phyloP scores from a whole-genome alignment of 345 rosid genomes.

The Orychophragmus violaceus region DNA sequence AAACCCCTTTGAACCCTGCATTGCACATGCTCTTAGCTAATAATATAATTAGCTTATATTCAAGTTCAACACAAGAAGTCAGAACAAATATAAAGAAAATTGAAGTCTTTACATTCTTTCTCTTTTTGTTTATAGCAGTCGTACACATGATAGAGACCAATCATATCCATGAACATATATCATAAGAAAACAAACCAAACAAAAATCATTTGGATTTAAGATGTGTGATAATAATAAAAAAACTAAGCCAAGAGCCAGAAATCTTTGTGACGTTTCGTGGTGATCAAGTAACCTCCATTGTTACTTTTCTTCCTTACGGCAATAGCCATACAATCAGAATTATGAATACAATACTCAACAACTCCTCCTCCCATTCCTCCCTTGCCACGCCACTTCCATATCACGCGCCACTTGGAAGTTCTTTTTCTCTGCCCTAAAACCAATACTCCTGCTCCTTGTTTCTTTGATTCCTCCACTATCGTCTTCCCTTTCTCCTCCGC shows the following conservation, averaged over 20 bases:
- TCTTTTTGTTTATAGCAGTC: not conserved
- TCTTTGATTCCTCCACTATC: slow-evolving; percentile 83
- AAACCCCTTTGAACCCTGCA: too few relatives aligned
- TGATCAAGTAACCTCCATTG: slow-evolving; percentile 92
- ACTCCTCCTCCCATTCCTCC: slow-evolving; percentile 34
- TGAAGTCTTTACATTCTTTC: slow-evolving; percentile 4
- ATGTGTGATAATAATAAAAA: not conserved
- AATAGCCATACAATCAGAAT: slow-evolving; percentile 86
- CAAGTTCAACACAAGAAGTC: not conserved
- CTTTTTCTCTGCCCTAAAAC: slow-evolving; percentile 76
- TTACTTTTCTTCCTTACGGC: slow-evolving; percentile 89
- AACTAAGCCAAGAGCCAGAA: slow-evolving; percentile 91
- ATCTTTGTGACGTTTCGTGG: slow-evolving; percentile 94
- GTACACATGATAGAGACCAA: not conserved
- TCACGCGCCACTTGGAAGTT: slow-evolving; percentile 69
- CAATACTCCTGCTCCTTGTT: slow-evolving; percentile 57
- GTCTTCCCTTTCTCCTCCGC: slow-evolving; percentile 79
- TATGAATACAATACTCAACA: slow-evolving; percentile 87
- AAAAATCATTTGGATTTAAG: not conserved
- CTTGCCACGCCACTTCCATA: slow-evolving; percentile 65
- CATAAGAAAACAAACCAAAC: not conserved
- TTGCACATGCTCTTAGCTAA: not conserved
- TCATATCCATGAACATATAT: not conserved
- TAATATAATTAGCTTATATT: not conserved
- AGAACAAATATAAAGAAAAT: not conserved